Percentiles rank a stretch among this genome's conserved stretches.
Evolutionary conservation across 2,329 filamentous ascomycete species (phyloP).

Genomic region (Hypoxylon sp.): DNA sequence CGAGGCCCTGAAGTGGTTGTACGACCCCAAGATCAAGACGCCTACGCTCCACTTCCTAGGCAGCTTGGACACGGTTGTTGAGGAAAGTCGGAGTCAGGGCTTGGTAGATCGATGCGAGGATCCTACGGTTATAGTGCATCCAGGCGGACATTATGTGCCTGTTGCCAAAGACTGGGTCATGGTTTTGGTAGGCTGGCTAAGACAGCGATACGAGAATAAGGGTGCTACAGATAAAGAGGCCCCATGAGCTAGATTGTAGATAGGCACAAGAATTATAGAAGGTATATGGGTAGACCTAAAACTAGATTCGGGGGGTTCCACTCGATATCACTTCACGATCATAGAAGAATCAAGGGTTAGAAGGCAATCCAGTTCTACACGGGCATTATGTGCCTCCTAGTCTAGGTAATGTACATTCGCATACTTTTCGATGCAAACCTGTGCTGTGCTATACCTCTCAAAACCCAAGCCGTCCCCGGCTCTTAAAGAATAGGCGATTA

Average conservation of each 20-base stretch:
- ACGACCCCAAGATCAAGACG: constrained; percentile 70
- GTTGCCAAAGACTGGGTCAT: constrained; percentile 85
- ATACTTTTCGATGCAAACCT: constrained; percentile 49
- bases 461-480: constrained; percentile 34
- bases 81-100: constrained; percentile 77
- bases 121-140: constrained; percentile 75
- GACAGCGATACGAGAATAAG: constrained; percentile 45
- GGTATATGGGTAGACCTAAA: constrained; percentile 15
- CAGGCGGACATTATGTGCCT: constrained; percentile 92
- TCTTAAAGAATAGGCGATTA: constrained; percentile 37
- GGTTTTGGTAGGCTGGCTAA: constrained; percentile 74
- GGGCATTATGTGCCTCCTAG: constrained; percentile 43
- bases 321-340: constrained; percentile 9
- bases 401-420: constrained; percentile 54
- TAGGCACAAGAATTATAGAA: neutral
- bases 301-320: neutral
- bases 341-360: constrained; percentile 27
- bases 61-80: constrained; percentile 88
- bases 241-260: constrained; percentile 19
- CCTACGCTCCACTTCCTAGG: constrained; percentile 87
- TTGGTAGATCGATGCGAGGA: constrained; percentile 75
- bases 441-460: constrained; percentile 34
- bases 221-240: constrained; percentile 39
- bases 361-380: constrained; percentile 47
- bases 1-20: constrained; percentile 52